Evolutionary conservation across 257 asterid species (phyloP), one percentile per base, ranked within the genome.

Genomic region (Solanum chilense): DNA sequence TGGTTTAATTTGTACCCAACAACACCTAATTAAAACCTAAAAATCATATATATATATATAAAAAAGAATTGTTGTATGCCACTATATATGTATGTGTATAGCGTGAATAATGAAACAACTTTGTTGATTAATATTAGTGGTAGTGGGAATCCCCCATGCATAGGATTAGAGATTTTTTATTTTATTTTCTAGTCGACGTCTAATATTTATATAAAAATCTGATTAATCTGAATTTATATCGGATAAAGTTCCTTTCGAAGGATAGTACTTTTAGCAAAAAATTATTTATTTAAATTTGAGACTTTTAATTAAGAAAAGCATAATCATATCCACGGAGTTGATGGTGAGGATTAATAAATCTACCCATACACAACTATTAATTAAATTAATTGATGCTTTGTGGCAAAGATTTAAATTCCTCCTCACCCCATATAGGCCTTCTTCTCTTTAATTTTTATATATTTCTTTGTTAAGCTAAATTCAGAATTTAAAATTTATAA

Each of bases 201-300:
- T 7, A 9, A 49, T 49, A 49, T 49, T 15, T 7, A 49, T 49
- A 49, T 16, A 21, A 15, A 4, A 16, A 7, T 49, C 1, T 6
- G 21, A 49, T 2, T 49, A 49, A 2, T 49, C 0, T 49, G 0
- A 5, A 49, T 49, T 15, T 0, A 2, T 15, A 1, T 0, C 21
- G 0, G 1, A 0, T 49, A 15, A 0, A 5, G 0, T 49, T 0
- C 1, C 21, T 0, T 49, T 49, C 2, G 1, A 7, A 3, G 1
- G 60, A 49, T 49, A 49, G 6, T 0, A 5, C 6, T 0, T 49
- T 7, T 15, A 49, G 1, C 0, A 14, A 49, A 5, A 35, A 35
- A 35, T 0, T 5, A 35, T 35, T 5, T 5, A 5, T 35, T 35
- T 5, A 35, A 35, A 35, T 35, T 5, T 5, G 7, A 35, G 6